Evolutionary conservation across 2,329 filamentous ascomycete genomes (phyloP).

Genomic region (Fusarium liriodendri): DNA sequence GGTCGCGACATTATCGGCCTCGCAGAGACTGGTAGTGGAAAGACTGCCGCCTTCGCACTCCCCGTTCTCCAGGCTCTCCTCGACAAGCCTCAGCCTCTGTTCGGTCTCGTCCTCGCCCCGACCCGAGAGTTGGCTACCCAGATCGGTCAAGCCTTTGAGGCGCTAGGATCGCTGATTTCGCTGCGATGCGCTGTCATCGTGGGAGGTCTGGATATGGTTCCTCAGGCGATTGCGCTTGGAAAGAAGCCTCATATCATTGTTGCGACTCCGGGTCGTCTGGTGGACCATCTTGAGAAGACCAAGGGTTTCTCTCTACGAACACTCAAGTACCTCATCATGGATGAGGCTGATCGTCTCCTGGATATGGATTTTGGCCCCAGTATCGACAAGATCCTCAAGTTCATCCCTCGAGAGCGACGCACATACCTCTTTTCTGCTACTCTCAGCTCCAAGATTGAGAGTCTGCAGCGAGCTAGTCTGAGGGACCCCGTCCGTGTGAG

Average conservation of each 20-base stretch:
- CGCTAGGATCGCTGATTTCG: constrained; percentile 87
- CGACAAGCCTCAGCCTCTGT: constrained; percentile 86
- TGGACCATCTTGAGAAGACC: constrained; percentile 96
- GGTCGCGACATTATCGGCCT: constrained; percentile 91
- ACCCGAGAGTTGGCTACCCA: constrained; percentile 95
- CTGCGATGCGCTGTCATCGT: constrained; percentile 88
- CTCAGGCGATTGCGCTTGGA: constrained; percentile 89
- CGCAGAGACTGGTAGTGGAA: constrained; percentile 95
- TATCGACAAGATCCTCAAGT: constrained; percentile 92
- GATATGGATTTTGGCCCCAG: constrained; percentile 95
- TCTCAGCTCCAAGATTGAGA: constrained; percentile 93
- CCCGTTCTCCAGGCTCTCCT: constrained; percentile 93
- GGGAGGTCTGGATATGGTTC: constrained; percentile 95
- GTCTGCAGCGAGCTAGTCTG: constrained; percentile 88
- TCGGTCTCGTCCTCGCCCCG: constrained; percentile 90
- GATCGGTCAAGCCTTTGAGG: constrained; percentile 89
- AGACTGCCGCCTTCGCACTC: constrained; percentile 93
- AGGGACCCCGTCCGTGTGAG: constrained; percentile 86
- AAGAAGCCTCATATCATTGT: constrained; percentile 96
- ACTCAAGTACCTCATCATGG: constrained; percentile 92
- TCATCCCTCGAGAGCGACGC: constrained; percentile 79
- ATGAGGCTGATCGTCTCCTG: constrained; percentile 91
- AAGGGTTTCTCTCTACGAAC: constrained; percentile 90
- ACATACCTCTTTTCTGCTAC: constrained; percentile 96
- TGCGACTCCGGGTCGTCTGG: constrained; percentile 86